A percentile compares a stretch with the other conserved stretches of the same genome.
phyloP scores from a whole-genome alignment of 257 asterid genomes.

The Nicotiana tomentosiformis region DNA sequence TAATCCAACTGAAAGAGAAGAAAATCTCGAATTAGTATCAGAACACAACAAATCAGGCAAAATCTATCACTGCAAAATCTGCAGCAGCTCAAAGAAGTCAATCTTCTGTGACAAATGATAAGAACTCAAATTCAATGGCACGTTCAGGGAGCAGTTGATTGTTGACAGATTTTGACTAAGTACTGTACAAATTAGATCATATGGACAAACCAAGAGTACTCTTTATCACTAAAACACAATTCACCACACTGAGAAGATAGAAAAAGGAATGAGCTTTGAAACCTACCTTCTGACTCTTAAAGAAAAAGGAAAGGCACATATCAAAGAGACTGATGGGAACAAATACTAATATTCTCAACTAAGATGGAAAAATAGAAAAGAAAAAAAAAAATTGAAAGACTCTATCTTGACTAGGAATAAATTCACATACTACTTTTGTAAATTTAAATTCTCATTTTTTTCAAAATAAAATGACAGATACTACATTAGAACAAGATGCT shows the following conservation, averaged over 20 bases:
- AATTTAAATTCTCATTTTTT: background rate
- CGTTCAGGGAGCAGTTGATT: background rate
- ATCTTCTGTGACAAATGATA: background rate
- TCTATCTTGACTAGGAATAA: background rate
- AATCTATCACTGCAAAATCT: background rate
- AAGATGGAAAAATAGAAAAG: background rate
- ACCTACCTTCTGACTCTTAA: constrained; percentile 4
- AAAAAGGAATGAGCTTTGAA: background rate
- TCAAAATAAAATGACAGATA: background rate
- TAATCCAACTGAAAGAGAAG: constrained; percentile 28
- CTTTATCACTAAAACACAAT: background rate
- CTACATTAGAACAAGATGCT: background rate
- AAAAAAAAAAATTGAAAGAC: background rate
- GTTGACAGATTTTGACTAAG: background rate
- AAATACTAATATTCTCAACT: background rate
- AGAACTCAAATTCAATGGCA: background rate
- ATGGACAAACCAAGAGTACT: background rate
- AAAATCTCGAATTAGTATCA: constrained; percentile 27
- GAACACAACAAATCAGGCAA: background rate
- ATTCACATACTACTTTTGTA: background rate
- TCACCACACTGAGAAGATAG: background rate
- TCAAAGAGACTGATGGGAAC: constrained; percentile 2
- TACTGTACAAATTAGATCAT: background rate
- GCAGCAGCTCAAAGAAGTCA: background rate
- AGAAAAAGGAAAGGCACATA: background rate